phyloP scores from a whole-genome alignment of 202 grass and related monocot genomes.

The Setaria viridis region DNA sequence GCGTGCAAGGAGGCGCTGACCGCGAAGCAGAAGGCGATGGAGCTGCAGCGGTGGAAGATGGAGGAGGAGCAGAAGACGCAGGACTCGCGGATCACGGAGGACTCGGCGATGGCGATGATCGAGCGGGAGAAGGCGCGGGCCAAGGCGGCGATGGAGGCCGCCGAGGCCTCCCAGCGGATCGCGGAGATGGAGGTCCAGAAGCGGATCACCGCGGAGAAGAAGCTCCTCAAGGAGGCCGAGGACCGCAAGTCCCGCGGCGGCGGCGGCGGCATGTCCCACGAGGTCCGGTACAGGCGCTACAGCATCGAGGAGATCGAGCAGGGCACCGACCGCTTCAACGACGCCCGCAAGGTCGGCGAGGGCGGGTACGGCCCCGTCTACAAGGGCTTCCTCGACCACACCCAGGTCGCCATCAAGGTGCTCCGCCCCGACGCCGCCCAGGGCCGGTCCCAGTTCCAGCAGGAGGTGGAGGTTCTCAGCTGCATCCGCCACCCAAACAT shows the following conservation, averaged over 20 bases:
- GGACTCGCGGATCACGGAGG: conserved; percentile 63
- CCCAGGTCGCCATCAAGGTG: conserved; percentile 80
- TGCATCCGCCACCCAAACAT: conserved; percentile 95
- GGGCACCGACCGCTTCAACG: conserved; percentile 61
- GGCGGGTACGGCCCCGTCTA: conserved; percentile 87
- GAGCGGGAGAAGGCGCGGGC: conserved; percentile 69
- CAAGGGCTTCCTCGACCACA: conserved; percentile 81
- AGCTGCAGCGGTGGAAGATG: conserved; percentile 74
- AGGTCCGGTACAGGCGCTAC: conserved; percentile 75
- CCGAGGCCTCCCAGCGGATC: conserved; percentile 69
- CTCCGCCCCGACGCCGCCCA: conserved; percentile 80
- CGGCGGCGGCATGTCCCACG: conserved; percentile 38
- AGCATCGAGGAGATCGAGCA: conserved; percentile 80
- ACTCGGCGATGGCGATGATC: conserved; percentile 61
- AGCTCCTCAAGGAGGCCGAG: conserved; percentile 72
- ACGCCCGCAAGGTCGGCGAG: conserved; percentile 75
- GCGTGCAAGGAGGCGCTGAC: conserved; percentile 91
- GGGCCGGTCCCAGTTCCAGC: conserved; percentile 82
- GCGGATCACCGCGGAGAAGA: conserved; percentile 75
- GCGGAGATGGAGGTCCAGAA: conserved; percentile 78
- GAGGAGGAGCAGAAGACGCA: conserved; percentile 65
- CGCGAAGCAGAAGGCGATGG: conserved; percentile 76
- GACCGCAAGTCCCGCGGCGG: conserved; percentile 53
- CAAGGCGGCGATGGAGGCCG: conserved; percentile 79
- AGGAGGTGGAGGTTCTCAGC: conserved; percentile 87